Base-by-base conservation (phyloP, 768 basidiomycete genomes). In the Rhodotorula sphaerocarpa region DNA sequence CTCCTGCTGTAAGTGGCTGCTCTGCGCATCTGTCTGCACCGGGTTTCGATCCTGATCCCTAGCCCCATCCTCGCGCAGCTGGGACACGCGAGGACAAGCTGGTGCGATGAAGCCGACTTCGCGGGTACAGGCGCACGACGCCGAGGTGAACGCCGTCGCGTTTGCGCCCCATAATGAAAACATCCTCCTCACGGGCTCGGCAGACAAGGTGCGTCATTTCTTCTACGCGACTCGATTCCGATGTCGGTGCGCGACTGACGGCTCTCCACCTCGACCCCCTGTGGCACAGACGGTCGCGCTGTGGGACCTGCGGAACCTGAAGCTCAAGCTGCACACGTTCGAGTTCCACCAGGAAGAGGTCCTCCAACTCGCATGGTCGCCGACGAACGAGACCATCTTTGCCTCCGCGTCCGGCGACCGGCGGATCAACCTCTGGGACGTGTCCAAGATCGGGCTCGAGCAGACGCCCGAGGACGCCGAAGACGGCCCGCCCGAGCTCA, bases 401-500 rank as follows among this genome's bases (percentile, higher is more conserved):
- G 93, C 93, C 0, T 93, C 90, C 5, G 90, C 90, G 3, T 90
- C 89, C 5, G 86, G 89, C 64, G 95, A 99, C 74, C 82, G 95
- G 46, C 80, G 95, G 15, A 82, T 99, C 66, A 92, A 95, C 71
- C 79, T 97, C 51, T 99, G 95, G 95, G 92, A 99, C 77, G 75
- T 96, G 60, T 80, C 83, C 28, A 82, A 86, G 63, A 93, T 96
- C 65, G 95, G 95, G 1, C 82, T 86, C 44, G 95, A 99, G 74
- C 95, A 99, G 75, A 88, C 90, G 3, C 95, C 93, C 6, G 95
- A 99, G 69, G 95, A 99, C 73, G 88, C 90, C 61, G 95, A 99
- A 74, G 95, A 99, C 72, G 95, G 95, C 2, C 91, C 95, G 21
- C 95, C 95, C 1, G 95, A 99, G 75, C 77, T 97, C 61, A 76